These are phyloP conservation scores for Diaporthe amygdali DNA, from an alignment of 2,329 filamentous ascomycete species.

Conservation along the genomic window DNA sequence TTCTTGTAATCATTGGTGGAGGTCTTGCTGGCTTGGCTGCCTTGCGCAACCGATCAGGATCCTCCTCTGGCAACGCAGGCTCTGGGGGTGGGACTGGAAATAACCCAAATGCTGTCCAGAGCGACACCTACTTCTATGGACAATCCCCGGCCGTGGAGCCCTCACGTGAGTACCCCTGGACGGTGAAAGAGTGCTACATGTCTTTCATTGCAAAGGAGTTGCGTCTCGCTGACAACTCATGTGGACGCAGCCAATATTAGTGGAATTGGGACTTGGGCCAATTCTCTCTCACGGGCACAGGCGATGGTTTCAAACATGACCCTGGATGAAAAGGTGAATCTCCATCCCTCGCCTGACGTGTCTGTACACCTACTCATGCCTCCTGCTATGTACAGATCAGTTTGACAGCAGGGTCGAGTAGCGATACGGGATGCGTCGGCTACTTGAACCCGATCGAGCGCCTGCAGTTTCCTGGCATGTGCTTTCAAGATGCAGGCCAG, in stretches of 20 bases:
- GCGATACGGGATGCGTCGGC: slow-evolving; percentile 54
- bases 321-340: slow-evolving; percentile 70
- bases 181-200: background rate
- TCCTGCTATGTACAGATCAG: slow-evolving; percentile 54
- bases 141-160: slow-evolving; percentile 56
- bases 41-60: slow-evolving; percentile 28
- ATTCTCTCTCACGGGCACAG: slow-evolving; percentile 70
- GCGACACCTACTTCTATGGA: slow-evolving; percentile 54
- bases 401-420: slow-evolving; percentile 73
- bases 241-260: slow-evolving; percentile 50
- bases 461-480: slow-evolving; percentile 49
- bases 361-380: background rate
- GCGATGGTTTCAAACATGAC: slow-evolving; percentile 75
- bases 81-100: slow-evolving; percentile 5
- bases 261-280: slow-evolving; percentile 70
- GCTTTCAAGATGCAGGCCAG: slow-evolving; percentile 49
- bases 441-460: slow-evolving; percentile 44
- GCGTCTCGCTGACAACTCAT: slow-evolving; percentile 12
- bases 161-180: slow-evolving; percentile 46
- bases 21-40: slow-evolving; percentile 41
- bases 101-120: slow-evolving; percentile 37
- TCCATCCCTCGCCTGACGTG: background rate
- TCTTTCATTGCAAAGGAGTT: too few species aligned
- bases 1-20: slow-evolving; percentile 40
- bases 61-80: background rate